Percentiles rank a stretch among this genome's conserved stretches.
Conservation (phyloP, 371 early-diverging fungal genomes). For the Nematocida homosporus region DNA sequence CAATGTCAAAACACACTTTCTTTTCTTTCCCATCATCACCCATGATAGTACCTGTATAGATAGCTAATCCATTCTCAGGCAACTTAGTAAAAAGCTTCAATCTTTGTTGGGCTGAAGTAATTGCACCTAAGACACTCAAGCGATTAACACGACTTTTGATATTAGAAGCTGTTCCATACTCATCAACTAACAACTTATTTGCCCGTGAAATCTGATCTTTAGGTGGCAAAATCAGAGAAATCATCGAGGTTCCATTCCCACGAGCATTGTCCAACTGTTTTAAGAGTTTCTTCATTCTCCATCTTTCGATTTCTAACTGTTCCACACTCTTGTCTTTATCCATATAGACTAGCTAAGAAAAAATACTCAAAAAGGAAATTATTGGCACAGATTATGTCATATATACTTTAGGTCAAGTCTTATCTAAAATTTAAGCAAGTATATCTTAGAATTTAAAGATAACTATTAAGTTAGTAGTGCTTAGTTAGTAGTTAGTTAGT, state of each 20-base stretch:
- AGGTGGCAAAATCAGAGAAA: constrained; percentile 87
- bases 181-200: constrained; percentile 90
- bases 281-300: constrained; percentile 92
- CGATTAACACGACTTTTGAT: constrained; percentile 98
- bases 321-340: constrained; percentile 53
- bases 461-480: too few relatives aligned
- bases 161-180: constrained; percentile 98
- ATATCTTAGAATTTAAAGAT: too few relatives aligned
- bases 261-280: constrained; percentile 84
- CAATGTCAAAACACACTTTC: constrained; percentile 95
- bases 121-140: constrained; percentile 90
- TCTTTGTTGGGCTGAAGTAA: constrained; percentile 93
- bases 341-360: constrained; percentile 19
- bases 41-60: constrained; percentile 90
- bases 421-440: too few relatives aligned
- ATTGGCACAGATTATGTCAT: too few relatives aligned
- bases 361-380: not conserved
- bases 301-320: constrained; percentile 66
- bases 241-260: constrained; percentile 99
- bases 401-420: too few relatives aligned
- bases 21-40: constrained; percentile 93
- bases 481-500: too few relatives aligned
- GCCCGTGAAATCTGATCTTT: constrained; percentile 84
- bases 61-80: constrained; percentile 79
- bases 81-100: constrained; percentile 86